These are phyloP conservation scores for Hypholoma fasciculare DNA, from an alignment of 768 basidiomycete genomes.

Conservation along the genomic window DNA sequence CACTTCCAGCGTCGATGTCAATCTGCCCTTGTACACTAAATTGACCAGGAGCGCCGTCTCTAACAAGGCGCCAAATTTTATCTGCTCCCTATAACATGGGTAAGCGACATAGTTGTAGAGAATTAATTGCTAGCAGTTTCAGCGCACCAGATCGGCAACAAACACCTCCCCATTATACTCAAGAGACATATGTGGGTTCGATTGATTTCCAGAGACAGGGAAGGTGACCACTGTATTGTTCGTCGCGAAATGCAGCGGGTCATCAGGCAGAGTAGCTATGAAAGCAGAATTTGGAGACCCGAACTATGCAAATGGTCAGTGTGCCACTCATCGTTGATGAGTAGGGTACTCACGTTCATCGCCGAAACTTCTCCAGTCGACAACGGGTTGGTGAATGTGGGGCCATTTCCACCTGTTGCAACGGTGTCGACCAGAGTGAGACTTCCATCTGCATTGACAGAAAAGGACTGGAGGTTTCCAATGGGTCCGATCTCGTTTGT, in stretches of 20 bases:
- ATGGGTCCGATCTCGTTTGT: conserved; percentile 47
- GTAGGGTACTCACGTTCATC: conserved; percentile 44
- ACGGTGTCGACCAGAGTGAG: conserved; percentile 43
- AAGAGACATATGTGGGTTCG: conserved; percentile 65
- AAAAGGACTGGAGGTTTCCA: conserved; percentile 53
- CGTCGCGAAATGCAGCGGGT: conserved; percentile 34
- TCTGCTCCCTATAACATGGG: conserved; percentile 48
- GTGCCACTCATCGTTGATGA: neutral
- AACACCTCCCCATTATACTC: conserved; percentile 53
- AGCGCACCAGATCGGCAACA: conserved; percentile 56
- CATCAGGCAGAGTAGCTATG: conserved; percentile 36
- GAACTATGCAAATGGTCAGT: conserved; percentile 22
- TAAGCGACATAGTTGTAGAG: neutral
- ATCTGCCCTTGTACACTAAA: conserved; percentile 59
- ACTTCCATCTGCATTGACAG: conserved; percentile 39
- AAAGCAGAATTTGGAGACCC: conserved; percentile 36
- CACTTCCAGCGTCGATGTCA: conserved; percentile 50
- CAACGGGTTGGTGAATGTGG: conserved; percentile 50
- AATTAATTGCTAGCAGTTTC: neutral
- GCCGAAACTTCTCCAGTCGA: conserved; percentile 56
- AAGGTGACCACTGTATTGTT: conserved; percentile 46
- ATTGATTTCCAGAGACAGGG: conserved; percentile 40
- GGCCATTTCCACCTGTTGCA: conserved; percentile 46
- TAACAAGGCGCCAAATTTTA: conserved; percentile 61
- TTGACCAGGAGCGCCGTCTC: conserved; percentile 38